phyloP scores from a whole-genome alignment of 2,329 filamentous ascomycete species.

The Sclerotiophoma versabilis region DNA sequence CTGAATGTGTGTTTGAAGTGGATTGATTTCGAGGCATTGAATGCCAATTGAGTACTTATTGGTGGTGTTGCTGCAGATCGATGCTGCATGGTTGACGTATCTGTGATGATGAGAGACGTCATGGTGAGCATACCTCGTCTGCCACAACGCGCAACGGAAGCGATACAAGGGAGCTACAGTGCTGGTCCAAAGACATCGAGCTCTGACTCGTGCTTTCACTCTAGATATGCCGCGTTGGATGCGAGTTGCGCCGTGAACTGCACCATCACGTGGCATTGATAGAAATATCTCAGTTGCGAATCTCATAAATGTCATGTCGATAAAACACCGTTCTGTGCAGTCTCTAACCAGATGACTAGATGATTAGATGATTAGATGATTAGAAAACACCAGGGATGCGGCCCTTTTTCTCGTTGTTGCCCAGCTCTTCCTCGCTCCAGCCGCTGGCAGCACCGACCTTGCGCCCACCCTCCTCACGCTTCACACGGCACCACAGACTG shows the following conservation, averaged over 20 bases:
- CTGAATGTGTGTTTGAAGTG: too few relatives aligned
- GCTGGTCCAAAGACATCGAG: neutral
- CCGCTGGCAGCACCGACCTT: constrained; percentile 59
- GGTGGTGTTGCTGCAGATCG: neutral
- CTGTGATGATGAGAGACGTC: constrained; percentile 3
- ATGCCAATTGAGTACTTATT: neutral
- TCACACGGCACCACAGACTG: constrained; percentile 89
- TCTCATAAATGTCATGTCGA: neutral
- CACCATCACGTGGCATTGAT: too few relatives aligned
- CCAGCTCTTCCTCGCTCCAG: constrained; percentile 58
- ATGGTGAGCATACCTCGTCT: neutral
- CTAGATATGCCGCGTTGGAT: too few relatives aligned
- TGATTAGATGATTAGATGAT: too few relatives aligned
- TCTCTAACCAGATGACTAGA: neutral
- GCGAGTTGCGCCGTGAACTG: too few relatives aligned
- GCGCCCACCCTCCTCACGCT: constrained; percentile 79
- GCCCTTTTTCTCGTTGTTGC: constrained; percentile 55
- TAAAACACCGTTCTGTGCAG: constrained; percentile 5
- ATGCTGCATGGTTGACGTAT: constrained; percentile 2
- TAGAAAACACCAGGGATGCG: constrained; percentile 51
- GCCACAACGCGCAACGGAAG: neutral
- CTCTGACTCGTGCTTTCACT: neutral
- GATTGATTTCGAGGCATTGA: too few relatives aligned
- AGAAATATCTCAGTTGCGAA: neutral
- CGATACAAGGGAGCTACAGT: neutral